Evolutionary conservation across 345 rosid genomes (phyloP), one percentile per base, ranked within the genome.

Genomic region (Eutrema japonicum): DNA sequence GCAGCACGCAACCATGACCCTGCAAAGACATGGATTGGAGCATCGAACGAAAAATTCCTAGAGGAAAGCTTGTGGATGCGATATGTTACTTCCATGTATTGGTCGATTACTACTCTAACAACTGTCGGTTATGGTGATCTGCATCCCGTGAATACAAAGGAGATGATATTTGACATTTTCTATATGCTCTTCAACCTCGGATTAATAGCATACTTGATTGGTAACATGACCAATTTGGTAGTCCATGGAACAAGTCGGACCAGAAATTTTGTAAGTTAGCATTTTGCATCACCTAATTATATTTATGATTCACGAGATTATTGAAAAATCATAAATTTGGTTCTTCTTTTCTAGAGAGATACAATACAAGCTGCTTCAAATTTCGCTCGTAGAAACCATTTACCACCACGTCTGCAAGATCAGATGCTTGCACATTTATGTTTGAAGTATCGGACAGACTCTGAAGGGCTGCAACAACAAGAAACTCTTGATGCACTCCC

Each of bases 221-320:
- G 98, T 50, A 95, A 95, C 82, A 95, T 95, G 98, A 95, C 98
- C 71, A 92, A 90, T 84, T 81, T 95, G 82, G 97, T 92, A 66
- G 99, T 95, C 74, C 99, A 92, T 66, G 92, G 96, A 57, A 92
- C 97, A 35, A 92, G 96, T 45, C 88, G 96, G 65, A 95, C 99
- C 42, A 82, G 99, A 83, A 80, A 54, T 80, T 95, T 95, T 76
- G 98, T 91, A 71, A 88, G 96, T 80, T 26, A 36, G 3, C 43
- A 55, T 51, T 54, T 22, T 51, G 0, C 14, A 8, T 5, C 11
- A 52, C 54, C 13, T 51, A 10, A 14, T 33, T 38, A 14, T 37
- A 37, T 64, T 8, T 45, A 47, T 53, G 8, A 51, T 35, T 67
- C n/a, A 8, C 8, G 0, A 26, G 36, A 30, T 18, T 55, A 8